Evolutionary conservation across 495 filamentous ascomycete genomes (phyloP).

Genomic region (Ramalina intermedia): DNA sequence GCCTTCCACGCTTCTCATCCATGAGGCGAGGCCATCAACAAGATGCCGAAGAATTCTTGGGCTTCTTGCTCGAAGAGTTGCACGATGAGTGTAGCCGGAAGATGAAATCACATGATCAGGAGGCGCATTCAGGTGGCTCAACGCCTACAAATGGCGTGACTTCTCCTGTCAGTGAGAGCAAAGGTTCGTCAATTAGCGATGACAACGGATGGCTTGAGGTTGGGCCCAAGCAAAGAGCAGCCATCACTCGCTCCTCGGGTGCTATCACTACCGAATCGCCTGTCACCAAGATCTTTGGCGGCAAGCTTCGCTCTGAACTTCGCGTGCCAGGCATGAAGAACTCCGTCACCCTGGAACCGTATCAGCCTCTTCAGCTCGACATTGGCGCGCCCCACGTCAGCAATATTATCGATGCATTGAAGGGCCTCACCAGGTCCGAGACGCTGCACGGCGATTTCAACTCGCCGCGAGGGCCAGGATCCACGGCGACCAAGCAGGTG

Average conservation of each 20-base stretch:
- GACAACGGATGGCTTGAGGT: conserved; percentile 78
- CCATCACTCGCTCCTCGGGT: conserved; percentile 79
- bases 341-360: conserved; percentile 84
- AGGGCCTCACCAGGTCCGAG: conserved; percentile 68
- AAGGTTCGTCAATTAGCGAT: conserved; percentile 15
- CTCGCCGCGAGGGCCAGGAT: conserved; percentile 60
- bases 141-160: conserved; percentile 27
- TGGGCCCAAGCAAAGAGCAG: conserved; percentile 75
- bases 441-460: conserved; percentile 78
- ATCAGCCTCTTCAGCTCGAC: conserved; percentile 87
- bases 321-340: conserved; percentile 74
- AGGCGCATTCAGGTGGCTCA: conserved; percentile 25
- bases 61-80: conserved; percentile 81
- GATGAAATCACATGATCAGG: conserved; percentile 39
- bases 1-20: conserved; percentile 71
- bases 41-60: conserved; percentile 95
- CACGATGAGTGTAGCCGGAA: conserved; percentile 82
- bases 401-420: conserved; percentile 85
- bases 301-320: conserved; percentile 79
- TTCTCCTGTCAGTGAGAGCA: conserved; percentile 20
- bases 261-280: conserved; percentile 58
- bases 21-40: conserved; percentile 97
- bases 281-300: conserved; percentile 87
- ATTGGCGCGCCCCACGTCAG: conserved; percentile 73
- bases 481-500: conserved; percentile 77